A percentile compares a stretch with the other conserved stretches of the same genome.
These are phyloP conservation scores for Phylloporus sp. DNA, from an alignment of 768 basidiomycete genomes.

Conservation along the genomic window DNA sequence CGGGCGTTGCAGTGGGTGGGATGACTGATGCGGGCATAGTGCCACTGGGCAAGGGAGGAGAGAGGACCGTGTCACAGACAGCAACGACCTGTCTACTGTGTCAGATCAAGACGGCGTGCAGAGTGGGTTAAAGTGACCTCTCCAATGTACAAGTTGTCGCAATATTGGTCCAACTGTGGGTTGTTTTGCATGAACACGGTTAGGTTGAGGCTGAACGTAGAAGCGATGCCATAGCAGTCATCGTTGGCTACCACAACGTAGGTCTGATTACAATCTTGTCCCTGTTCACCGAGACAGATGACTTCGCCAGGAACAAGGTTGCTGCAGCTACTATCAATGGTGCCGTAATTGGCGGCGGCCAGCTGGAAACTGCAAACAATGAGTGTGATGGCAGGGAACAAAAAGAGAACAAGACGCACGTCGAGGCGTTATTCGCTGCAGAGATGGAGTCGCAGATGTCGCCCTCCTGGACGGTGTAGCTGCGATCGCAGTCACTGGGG, in stretches of 20 bases:
- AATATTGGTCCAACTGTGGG: slow-evolving; percentile 58
- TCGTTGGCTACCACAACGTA: slow-evolving; percentile 57
- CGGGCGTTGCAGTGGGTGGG: slow-evolving; percentile 31
- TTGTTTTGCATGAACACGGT: slow-evolving; percentile 65
- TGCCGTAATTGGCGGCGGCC: slow-evolving; percentile 51
- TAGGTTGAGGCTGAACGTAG: slow-evolving; percentile 40
- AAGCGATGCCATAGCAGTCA: slow-evolving; percentile 51
- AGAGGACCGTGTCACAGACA: slow-evolving; percentile 35
- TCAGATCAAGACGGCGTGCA: not conserved
- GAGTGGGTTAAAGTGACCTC: slow-evolving; percentile 46
- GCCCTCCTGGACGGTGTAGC: slow-evolving; percentile 54
- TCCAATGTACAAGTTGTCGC: slow-evolving; percentile 69
- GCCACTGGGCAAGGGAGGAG: slow-evolving; percentile 44
- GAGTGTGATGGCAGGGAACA: not conserved
- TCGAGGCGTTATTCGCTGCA: slow-evolving; percentile 55
- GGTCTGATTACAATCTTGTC: slow-evolving; percentile 59
- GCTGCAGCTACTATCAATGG: slow-evolving; percentile 50
- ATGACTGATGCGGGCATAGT: slow-evolving; percentile 23
- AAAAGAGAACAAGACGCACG: slow-evolving; percentile 39
- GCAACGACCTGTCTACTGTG: slow-evolving; percentile 49
- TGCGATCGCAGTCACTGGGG: slow-evolving; percentile 46
- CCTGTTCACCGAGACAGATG: slow-evolving; percentile 60
- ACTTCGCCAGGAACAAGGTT: slow-evolving; percentile 50
- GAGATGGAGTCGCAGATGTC: slow-evolving; percentile 76
- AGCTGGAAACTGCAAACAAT: slow-evolving; percentile 61